Conservation (phyloP, 495 filamentous ascomycete species). For the Immersiella caudata region DNA sequence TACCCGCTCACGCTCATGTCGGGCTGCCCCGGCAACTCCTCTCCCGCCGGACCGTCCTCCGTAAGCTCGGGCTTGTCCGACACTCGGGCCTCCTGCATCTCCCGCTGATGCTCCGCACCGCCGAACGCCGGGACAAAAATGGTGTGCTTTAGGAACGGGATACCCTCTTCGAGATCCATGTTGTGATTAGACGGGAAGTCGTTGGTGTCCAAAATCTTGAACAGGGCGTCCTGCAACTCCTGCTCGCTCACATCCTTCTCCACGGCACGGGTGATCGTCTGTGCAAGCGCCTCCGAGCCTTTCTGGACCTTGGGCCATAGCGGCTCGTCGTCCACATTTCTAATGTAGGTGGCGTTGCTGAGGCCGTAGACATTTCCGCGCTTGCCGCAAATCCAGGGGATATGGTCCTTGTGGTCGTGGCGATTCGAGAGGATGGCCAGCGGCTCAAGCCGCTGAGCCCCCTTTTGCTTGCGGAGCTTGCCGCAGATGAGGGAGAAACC, state of each 20-base stretch:
- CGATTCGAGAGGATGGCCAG: conserved; percentile 90
- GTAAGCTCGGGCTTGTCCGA: conserved; percentile 21
- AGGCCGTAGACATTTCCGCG: conserved; percentile 73
- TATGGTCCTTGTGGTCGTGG: conserved; percentile 61
- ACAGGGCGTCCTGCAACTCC: conserved; percentile 68
- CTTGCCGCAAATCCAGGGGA: conserved; percentile 68
- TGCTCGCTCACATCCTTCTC: conserved; percentile 58
- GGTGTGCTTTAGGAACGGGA: conserved; percentile 70
- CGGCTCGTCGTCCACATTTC: conserved; percentile 15
- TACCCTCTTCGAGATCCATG: conserved; percentile 68
- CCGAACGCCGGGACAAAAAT: conserved; percentile 84
- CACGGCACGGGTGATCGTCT: conserved; percentile 45
- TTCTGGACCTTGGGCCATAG: conserved; percentile 63
- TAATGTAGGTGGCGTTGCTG: conserved; percentile 80
- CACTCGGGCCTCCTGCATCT: conserved; percentile 55
- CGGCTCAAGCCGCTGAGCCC: conserved; percentile 55
- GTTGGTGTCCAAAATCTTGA: conserved; percentile 69
- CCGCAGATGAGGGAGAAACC: conserved; percentile 94
- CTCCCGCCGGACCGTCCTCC: conserved; percentile 21
- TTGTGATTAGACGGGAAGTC: conserved; percentile 66
- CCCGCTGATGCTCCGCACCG: conserved; percentile 46
- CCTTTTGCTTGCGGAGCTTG: conserved; percentile 54
- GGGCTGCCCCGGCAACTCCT: conserved; percentile 35
- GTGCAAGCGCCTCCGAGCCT: conserved; percentile 52
- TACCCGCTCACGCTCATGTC: conserved; percentile 41